Percentiles rank a stretch among this genome's conserved stretches.
Conservation (phyloP, 345 rosid species). For the Hibiscus trionum region DNA sequence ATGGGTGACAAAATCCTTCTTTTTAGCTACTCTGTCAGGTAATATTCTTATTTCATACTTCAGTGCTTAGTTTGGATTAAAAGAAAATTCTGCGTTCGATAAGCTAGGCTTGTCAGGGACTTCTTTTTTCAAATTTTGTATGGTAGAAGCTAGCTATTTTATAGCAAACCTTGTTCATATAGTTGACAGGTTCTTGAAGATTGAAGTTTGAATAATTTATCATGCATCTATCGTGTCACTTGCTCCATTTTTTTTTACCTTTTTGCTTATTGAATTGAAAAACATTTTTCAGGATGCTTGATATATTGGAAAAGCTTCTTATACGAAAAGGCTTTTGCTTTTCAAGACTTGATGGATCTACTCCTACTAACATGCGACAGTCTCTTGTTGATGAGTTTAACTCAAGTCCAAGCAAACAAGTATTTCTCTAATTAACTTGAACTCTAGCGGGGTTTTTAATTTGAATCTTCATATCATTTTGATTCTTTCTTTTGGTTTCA, state of each 20-base stretch:
- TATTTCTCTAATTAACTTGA: conserved; percentile 10
- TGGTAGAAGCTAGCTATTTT: background rate
- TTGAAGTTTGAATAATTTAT: background rate
- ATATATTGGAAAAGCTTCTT: conserved; percentile 83
- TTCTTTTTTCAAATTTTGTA: background rate
- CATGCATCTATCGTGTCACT: background rate
- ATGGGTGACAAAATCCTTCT: conserved; percentile 92
- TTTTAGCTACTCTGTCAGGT: conserved; percentile 96
- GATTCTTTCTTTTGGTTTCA: conserved; percentile 15
- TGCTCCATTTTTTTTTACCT: background rate
- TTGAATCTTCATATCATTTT: background rate
- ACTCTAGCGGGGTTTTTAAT: background rate
- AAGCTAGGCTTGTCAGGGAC: background rate
- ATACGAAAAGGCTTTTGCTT: conserved; percentile 85
- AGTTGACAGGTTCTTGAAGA: background rate
- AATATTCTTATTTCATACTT: conserved; percentile 1
- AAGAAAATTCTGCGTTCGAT: too few species aligned
- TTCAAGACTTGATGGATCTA: conserved; percentile 90
- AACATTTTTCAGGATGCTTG: conserved; percentile 63
- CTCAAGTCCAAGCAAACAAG: conserved; percentile 91
- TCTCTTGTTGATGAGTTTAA: conserved; percentile 85
- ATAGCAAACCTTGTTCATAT: background rate
- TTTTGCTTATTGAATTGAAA: conserved; percentile 16
- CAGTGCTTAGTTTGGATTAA: background rate
- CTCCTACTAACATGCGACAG: conserved; percentile 74